Evolutionary conservation across 2,329 filamentous ascomycete genomes (phyloP), one percentile per base, ranked within the genome.

Genomic region (Dissoconium aciculare): DNA sequence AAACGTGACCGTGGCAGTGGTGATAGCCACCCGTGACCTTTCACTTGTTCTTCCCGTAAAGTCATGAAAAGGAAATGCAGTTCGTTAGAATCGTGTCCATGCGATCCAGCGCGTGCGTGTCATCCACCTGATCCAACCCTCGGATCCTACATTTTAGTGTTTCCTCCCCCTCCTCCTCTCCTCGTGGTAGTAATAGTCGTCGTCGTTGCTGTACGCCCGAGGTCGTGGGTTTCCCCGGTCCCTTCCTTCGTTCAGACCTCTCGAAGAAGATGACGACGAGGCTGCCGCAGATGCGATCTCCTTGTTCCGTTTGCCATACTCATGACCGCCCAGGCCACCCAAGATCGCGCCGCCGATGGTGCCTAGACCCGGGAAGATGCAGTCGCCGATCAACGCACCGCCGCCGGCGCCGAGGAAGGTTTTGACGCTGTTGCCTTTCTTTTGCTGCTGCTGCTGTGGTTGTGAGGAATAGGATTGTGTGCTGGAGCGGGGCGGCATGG

Each of bases 381-480:
- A 47, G 37, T 63, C 59, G 2, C 59, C 59, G 2, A 63, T 48
- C 2, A 63, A 34, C 4, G 56, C 58, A 9, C 59, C 59, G 3
- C 52, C 59, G 6, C 59, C 57, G 0, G 59, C 59, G 27, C 59
- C 59, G 0, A 63, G 41, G 30, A 62, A 63, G 0, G 58, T 60
- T 17, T 58, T 40, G 5, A 46, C 41, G 6, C 45, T 39, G 8
- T 33, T 41, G 3, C 35, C 36, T 31, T 46, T 48, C 33, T 46
- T 46, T 15, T 28, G 17, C 28, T 33, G 29, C 26, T 33, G 31
- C 9, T 15, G 30, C 30, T 35, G 30, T 11, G 37, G 31, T 17
- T 34, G n/a, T n/a, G n/a, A n/a, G n/a, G n/a, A n/a, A n/a, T n/a
- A n/a, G n/a, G n/a, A n/a, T n/a, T n/a, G n/a, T 35, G 19, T 39